A percentile compares a stretch with the other conserved stretches of the same genome.
phyloP scores from a whole-genome alignment of 176 grass and related monocot species.

The Eragrostis nindensis region DNA sequence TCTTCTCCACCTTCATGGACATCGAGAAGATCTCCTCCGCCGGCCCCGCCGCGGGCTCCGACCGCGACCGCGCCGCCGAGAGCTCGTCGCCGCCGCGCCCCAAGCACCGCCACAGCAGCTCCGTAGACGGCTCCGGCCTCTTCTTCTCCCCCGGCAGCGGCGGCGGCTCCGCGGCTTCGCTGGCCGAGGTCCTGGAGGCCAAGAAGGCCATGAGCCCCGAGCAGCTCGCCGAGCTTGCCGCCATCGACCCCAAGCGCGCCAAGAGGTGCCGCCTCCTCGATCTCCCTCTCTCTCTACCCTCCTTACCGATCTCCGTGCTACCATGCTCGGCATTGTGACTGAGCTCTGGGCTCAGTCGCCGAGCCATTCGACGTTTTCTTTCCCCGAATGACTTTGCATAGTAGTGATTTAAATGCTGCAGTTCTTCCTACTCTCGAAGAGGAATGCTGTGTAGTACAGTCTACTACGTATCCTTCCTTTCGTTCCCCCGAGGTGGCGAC shows the following conservation, averaged over 20 bases:
- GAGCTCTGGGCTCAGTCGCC: neutral
- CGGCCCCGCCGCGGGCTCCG: slow-evolving; percentile 50
- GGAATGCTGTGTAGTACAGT: neutral
- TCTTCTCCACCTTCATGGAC: slow-evolving; percentile 99
- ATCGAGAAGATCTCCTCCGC: slow-evolving; percentile 86
- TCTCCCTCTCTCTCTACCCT: neutral
- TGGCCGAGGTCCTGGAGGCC: slow-evolving; percentile 82
- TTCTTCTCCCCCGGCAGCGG: slow-evolving; percentile 46
- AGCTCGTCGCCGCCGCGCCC: slow-evolving; percentile 56
- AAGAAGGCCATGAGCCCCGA: slow-evolving; percentile 97
- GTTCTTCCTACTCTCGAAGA: slow-evolving; percentile 10
- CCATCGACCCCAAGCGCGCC: slow-evolving; percentile 92
- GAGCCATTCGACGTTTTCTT: neutral
- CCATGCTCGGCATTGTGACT: neutral
- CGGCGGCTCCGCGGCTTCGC: slow-evolving; percentile 42
- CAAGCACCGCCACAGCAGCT: slow-evolving; percentile 96
- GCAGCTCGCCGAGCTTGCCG: slow-evolving; percentile 82
- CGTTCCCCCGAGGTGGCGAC: slow-evolving; percentile 12
- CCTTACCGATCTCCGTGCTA: neutral
- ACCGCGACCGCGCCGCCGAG: slow-evolving; percentile 65
- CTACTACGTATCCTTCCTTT: slow-evolving; percentile 4
- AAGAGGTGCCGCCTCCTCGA: slow-evolving; percentile 62
- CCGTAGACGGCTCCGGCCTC: slow-evolving; percentile 82
- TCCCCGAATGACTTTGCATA: neutral
- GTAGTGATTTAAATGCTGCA: neutral